Base-by-base conservation (phyloP, 768 basidiomycete genomes). In the Mrakia gelida region DNA sequence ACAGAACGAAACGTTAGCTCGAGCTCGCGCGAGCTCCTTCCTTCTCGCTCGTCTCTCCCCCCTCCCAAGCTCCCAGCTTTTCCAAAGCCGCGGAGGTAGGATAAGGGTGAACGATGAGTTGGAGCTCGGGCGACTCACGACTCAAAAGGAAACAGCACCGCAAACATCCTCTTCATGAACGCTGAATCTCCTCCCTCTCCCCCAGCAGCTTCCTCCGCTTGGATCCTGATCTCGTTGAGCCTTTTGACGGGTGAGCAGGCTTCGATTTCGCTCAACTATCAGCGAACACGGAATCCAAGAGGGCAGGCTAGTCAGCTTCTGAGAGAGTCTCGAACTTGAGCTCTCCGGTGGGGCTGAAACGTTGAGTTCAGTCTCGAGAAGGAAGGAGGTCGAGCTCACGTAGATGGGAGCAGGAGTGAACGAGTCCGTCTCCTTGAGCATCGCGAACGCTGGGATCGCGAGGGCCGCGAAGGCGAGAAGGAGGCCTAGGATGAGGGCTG, bases 131-230 rank as follows among this genome's bases (percentile, higher is more conserved):
- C 3, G 56, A 73, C 54, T 56, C 93, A 93, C 49, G 92, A 92
- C 32, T 82, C 80, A 82, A 95, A 96, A 52, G 94, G 94, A 83
- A 96, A 96, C 77, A 95, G 85, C 86, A 89, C 89, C 7, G 88
- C 86, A 85, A 95, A 95, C 52, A 93, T 87, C 81, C 90, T 88
- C 76, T 91, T 90, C 90, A 94, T 89, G 15, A 79, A 54, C 3
- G 62, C 80, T 2, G 63, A 71, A 28, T 80, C 45, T 15, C 45
- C 45, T 45, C 15, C 49, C 21, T 2, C 49, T 52, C 49, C 75
- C n/a, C 79, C 80, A 70, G 72, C 76, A 59, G 59, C 76, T 15
- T 59, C 30, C 38, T 78, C 80, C 16, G 52, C 45, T 4, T 65
- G 62, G 10, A 38, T 68, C 71, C 70, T 59, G 76, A 77, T 52